Evolutionary conservation across 768 basidiomycete genomes (phyloP).

Genomic region (Thelephora ganbajun): DNA sequence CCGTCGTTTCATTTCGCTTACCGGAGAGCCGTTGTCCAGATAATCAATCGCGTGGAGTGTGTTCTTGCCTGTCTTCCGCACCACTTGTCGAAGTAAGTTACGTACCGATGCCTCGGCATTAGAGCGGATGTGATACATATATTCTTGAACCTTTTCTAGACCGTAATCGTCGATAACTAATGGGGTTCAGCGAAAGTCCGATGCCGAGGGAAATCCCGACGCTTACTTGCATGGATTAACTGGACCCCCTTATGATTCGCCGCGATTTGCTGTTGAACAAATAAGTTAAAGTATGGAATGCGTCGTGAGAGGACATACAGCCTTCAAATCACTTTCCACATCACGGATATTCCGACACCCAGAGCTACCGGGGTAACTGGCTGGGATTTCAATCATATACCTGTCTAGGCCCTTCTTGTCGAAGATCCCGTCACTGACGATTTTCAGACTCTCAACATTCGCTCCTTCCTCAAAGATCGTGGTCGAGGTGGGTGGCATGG

Average conservation of each 20-base stretch:
- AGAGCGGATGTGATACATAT: conserved; percentile 81
- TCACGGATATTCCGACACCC: conserved; percentile 80
- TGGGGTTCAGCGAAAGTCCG: conserved; percentile 4
- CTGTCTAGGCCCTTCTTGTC: conserved; percentile 61
- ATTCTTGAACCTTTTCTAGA: conserved; percentile 77
- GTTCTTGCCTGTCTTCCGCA: conserved; percentile 49
- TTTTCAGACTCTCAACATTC: conserved; percentile 81
- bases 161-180: conserved; percentile 80
- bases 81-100: conserved; percentile 64
- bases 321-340: conserved; percentile 86
- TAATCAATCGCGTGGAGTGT: conserved; percentile 65
- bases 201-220: not conserved
- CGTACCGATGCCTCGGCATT: conserved; percentile 87
- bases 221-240: conserved; percentile 63
- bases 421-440: conserved; percentile 74
- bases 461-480: conserved; percentile 93
- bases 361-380: conserved; percentile 70
- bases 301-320: conserved; percentile 32
- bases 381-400: conserved; percentile 73
- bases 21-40: conserved; percentile 79
- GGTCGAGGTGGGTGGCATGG: conserved; percentile 89
- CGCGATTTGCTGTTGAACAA: conserved; percentile 61
- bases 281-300: not conserved
- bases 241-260: conserved; percentile 89
- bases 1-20: conserved; percentile 18